Base-by-base conservation (phyloP, 495 filamentous ascomycete species). In the Parmelia sp. region DNA sequence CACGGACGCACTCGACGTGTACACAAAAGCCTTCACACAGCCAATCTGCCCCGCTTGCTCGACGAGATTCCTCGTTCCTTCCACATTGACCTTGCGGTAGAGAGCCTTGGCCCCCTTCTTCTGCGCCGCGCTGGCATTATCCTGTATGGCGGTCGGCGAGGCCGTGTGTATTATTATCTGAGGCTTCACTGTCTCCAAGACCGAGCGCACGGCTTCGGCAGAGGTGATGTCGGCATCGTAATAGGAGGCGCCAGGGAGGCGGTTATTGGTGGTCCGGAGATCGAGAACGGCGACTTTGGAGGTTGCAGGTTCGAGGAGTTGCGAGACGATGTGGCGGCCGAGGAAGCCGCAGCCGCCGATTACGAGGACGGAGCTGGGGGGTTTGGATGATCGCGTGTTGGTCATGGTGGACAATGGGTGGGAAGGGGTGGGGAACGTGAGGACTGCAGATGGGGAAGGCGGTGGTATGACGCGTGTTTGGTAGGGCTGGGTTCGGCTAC, bases 121-220 rank as follows among this genome's bases (percentile, higher is more conserved):
- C 57, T 80, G 62, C 31, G 71, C 65, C 64, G 79, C 78, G 51
- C 74, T 77, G 3, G 71, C 73, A 11, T 86, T 87, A 58, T 84
- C 76, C 4, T 76, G 76, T 59, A 81, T 77, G 31, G 84, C 79
- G 8, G 83, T 77, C 4, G 90, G 90, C 7, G 88, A 89, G n/a
- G 93, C 95, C 15, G 94, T 97, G 76, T 99, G 92, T 66, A 97
- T 94, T 47, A 99, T 88, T 15, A 94, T 84, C 68, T 91, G 85
- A n/a, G 95, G 91, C 74, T 86, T 87, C 49, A 87, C 78, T 59
- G 83, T 82, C 21, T 79, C 71, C 73, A 97, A 88, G 15, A 95
- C 77, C 17, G 76, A 73, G 60, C 86, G 73, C 70, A 96, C 80
- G 60, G 80, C 79, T 58, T 79, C 81, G 59, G 77, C 75, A 51